Conservation (phyloP, 176 grass and related monocot species). For the Puccinellia tenuiflora region DNA sequence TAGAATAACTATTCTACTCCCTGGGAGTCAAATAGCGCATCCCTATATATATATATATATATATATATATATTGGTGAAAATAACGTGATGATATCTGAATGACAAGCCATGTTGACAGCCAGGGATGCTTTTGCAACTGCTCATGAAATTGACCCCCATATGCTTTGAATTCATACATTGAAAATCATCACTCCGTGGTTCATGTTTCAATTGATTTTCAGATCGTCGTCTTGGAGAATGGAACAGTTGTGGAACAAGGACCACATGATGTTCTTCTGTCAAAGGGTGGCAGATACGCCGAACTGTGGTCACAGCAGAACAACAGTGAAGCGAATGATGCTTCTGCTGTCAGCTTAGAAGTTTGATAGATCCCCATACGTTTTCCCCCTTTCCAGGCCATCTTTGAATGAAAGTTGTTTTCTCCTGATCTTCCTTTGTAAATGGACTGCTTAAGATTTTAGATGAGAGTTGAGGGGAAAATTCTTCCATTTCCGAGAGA, state of each 20-base stretch:
- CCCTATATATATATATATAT: no score
- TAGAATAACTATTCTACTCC: no score
- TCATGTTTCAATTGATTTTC: slow-evolving; percentile 38
- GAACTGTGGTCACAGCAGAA: slow-evolving; percentile 93
- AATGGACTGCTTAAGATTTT: slow-evolving; percentile 22
- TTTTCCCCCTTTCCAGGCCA: neutral
- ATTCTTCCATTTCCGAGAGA: slow-evolving; percentile 12
- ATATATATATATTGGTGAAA: neutral
- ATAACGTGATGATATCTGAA: neutral
- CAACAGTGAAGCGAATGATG: slow-evolving; percentile 63
- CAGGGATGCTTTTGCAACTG: slow-evolving; percentile 16
- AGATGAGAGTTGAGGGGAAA: slow-evolving; percentile 1
- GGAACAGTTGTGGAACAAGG: slow-evolving; percentile 81
- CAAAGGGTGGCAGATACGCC: slow-evolving; percentile 63
- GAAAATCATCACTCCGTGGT: neutral
- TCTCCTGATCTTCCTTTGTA: slow-evolving; percentile 27
- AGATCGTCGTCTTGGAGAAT: slow-evolving; percentile 95
- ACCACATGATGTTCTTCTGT: slow-evolving; percentile 75
- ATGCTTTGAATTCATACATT: neutral
- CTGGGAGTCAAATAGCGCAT: no score
- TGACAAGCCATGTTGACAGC: neutral
- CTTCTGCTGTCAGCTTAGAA: slow-evolving; percentile 53
- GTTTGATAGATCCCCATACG: slow-evolving; percentile 36
- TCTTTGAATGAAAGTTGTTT: slow-evolving; percentile 1
- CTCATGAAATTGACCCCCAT: neutral